Evolutionary conservation across 768 basidiomycete species (phyloP).

Genomic region (Russula dissimulans): DNA sequence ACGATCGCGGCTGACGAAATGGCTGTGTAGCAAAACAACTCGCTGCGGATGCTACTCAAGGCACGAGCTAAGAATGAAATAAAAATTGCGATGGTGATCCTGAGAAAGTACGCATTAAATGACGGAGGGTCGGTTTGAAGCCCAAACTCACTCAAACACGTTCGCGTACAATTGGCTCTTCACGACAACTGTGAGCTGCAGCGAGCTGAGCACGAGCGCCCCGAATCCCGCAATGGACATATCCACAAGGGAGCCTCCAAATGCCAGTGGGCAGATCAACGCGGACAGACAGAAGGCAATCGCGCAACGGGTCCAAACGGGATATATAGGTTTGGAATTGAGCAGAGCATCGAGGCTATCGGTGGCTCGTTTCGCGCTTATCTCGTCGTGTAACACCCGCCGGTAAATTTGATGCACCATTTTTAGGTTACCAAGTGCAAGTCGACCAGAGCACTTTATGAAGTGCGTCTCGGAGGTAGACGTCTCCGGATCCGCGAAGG

Average conservation of each 20-base stretch:
- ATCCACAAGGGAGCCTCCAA: conserved; percentile 75
- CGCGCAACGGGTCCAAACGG: conserved; percentile 48
- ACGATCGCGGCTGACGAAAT: conserved; percentile 82
- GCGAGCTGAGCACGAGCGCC: conserved; percentile 55
- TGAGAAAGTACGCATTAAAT: conserved; percentile 23
- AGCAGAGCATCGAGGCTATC: conserved; percentile 55
- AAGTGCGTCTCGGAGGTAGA: conserved; percentile 83
- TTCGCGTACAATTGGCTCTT: conserved; percentile 78
- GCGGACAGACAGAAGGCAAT: conserved; percentile 63
- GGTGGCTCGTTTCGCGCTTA: conserved; percentile 67
- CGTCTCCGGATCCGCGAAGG: conserved; percentile 78
- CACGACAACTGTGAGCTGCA: conserved; percentile 62
- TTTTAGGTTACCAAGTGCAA: conserved; percentile 77
- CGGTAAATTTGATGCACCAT: conserved; percentile 79
- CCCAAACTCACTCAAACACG: conserved; percentile 68
- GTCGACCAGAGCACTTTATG: conserved; percentile 63
- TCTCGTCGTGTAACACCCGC: conserved; percentile 80
- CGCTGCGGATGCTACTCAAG: conserved; percentile 62
- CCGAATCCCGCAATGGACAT: conserved; percentile 68
- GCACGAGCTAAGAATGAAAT: conserved; percentile 76
- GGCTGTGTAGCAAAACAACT: conserved; percentile 83
- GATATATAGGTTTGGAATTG: conserved; percentile 53
- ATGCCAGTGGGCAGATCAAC: conserved; percentile 75
- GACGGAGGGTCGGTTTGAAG: background rate
- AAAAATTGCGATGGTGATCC: conserved; percentile 71